Conservation (phyloP, 768 basidiomycete species). For the Suillus fuscotomentosus region DNA sequence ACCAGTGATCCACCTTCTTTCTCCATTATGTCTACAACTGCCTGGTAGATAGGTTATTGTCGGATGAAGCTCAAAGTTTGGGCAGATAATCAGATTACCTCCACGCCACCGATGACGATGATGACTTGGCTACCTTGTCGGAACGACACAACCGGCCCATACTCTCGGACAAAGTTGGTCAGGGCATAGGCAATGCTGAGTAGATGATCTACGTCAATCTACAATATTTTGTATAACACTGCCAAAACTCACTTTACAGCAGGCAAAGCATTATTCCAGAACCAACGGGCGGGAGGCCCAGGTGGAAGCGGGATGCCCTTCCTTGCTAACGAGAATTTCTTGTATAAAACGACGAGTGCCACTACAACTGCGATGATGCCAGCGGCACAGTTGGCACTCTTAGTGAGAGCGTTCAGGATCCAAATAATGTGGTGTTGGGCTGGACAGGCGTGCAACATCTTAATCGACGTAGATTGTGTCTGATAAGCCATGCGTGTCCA, state of each 20-base stretch:
- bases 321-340: background rate
- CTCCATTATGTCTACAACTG: conserved; percentile 60
- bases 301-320: conserved; percentile 15
- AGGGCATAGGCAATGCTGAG: conserved; percentile 23
- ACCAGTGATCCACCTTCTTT: conserved; percentile 49
- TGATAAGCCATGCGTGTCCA: conserved; percentile 19
- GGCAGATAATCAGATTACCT: conserved; percentile 10
- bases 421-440: conserved; percentile 25
- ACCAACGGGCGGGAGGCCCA: conserved; percentile 16
- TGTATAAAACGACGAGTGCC: background rate
- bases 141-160: conserved; percentile 55
- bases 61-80: conserved; percentile 16
- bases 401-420: conserved; percentile 19
- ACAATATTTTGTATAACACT: background rate
- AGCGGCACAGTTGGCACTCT: conserved; percentile 43
- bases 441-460: conserved; percentile 31
- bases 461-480: background rate
- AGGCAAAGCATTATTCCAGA: conserved; percentile 17
- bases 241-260: background rate
- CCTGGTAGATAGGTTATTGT: conserved; percentile 42
- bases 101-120: conserved; percentile 16
- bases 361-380: conserved; percentile 40
- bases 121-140: conserved; percentile 38
- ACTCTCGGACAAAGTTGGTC: conserved; percentile 50
- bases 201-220: background rate